Percentiles rank a stretch among this genome's conserved stretches.
Evolutionary conservation across 2,329 filamentous ascomycete genomes (phyloP).

Genomic region (Beauveria sp.): DNA sequence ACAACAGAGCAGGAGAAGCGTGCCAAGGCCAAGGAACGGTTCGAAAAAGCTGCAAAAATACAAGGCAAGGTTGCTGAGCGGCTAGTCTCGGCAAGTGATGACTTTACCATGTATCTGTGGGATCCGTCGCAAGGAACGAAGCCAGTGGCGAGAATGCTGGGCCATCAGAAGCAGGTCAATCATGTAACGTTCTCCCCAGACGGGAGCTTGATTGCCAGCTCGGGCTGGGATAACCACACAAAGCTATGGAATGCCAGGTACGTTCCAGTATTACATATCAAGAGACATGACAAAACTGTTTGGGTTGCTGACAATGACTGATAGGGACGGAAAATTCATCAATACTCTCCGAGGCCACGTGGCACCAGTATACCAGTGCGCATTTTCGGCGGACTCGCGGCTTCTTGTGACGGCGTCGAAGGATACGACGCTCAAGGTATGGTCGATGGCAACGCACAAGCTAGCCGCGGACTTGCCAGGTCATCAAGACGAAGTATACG

Average conservation of each 20-base stretch:
- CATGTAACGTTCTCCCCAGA: slow-evolving; percentile 93
- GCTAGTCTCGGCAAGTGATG: slow-evolving; percentile 84
- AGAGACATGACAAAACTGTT: slow-evolving; percentile 34
- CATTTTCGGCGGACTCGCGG: slow-evolving; percentile 88
- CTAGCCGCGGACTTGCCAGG: slow-evolving; percentile 74
- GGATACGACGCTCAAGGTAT: slow-evolving; percentile 90
- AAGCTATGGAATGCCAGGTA: slow-evolving; percentile 82
- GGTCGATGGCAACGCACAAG: slow-evolving; percentile 83
- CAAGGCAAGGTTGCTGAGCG: slow-evolving; percentile 73
- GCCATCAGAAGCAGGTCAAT: slow-evolving; percentile 95
- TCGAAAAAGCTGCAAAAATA: slow-evolving; percentile 74
- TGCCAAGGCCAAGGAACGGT: slow-evolving; percentile 69
- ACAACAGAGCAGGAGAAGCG: slow-evolving; percentile 61
- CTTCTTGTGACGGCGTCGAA: slow-evolving; percentile 81
- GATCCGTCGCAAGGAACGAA: slow-evolving; percentile 72
- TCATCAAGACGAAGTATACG: slow-evolving; percentile 88
- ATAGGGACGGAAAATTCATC: slow-evolving; percentile 66
- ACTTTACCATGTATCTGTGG: slow-evolving; percentile 96
- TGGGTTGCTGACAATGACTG: slow-evolving; percentile 12
- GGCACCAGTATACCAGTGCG: slow-evolving; percentile 84
- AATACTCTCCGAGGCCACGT: slow-evolving; percentile 82
- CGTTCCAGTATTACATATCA: slow-evolving; percentile 9
- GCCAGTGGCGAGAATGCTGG: slow-evolving; percentile 79
- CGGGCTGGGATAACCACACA: slow-evolving; percentile 89
- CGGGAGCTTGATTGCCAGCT: slow-evolving; percentile 76